Evolutionary conservation across 2,329 filamentous ascomycete genomes (phyloP).

Genomic region (Botrytis medusae): DNA sequence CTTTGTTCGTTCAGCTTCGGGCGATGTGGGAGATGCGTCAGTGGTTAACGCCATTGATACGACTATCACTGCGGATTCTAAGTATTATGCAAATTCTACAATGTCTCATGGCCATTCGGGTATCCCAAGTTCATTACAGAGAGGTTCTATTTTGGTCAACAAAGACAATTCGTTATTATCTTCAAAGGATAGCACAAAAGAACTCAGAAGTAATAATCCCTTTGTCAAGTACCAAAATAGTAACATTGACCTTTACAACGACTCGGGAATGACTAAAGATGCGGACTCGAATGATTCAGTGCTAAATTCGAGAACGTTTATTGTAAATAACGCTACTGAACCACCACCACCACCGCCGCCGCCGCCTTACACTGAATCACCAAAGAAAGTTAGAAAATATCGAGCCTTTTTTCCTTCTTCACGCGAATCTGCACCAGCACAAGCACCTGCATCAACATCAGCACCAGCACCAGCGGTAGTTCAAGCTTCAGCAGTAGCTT

Average conservation of each 20-base stretch:
- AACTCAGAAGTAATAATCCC: constrained; percentile 33
- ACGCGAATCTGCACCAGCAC: constrained; percentile 50
- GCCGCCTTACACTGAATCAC: constrained; percentile 39
- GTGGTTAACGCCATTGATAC: constrained; percentile 23
- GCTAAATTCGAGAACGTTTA: constrained; percentile 13
- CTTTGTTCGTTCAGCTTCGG: constrained; percentile 30
- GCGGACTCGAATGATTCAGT: background rate
- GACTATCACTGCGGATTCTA: background rate
- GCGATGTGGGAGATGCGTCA: constrained; percentile 23
- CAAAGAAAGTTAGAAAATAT: constrained; percentile 44
- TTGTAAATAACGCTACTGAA: constrained; percentile 16
- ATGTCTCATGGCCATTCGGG: background rate
- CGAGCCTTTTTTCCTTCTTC: constrained; percentile 58
- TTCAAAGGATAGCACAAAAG: constrained; percentile 24
- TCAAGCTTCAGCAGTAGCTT: constrained; percentile 37
- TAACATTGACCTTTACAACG: constrained; percentile 22
- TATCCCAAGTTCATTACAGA: background rate
- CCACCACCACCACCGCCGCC: constrained; percentile 35
- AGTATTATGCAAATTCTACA: background rate
- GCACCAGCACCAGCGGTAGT: background rate
- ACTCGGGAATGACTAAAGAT: constrained; percentile 5
- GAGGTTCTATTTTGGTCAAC: constrained; percentile 21
- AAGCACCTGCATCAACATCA: constrained; percentile 45
- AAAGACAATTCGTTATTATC: constrained; percentile 28
- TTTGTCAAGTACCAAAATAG: constrained; percentile 29